A percentile compares a stretch with the other conserved stretches of the same genome.
Conservation (phyloP, 2,329 filamentous ascomycete species). For the Penicillium glabrum region DNA sequence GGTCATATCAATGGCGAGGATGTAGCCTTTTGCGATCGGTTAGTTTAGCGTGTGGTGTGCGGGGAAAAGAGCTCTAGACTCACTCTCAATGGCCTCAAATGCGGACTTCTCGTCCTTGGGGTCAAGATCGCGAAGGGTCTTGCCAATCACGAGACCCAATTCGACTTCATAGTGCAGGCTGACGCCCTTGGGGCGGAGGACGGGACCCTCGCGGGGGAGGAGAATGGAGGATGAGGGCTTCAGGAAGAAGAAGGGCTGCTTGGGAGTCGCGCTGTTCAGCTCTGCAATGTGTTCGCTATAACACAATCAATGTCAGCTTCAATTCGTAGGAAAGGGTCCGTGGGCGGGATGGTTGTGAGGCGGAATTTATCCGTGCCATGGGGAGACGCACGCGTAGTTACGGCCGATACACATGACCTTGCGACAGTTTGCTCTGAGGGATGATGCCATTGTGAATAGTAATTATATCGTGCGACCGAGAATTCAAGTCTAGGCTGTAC, state of each 20-base stretch:
- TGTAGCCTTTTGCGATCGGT: slow-evolving; percentile 58
- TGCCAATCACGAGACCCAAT: slow-evolving; percentile 84
- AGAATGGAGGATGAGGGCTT: slow-evolving; percentile 90
- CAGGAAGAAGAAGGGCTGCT: slow-evolving; percentile 98
- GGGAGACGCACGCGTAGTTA: slow-evolving; percentile 79
- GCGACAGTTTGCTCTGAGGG: slow-evolving; percentile 54
- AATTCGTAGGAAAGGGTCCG: background rate
- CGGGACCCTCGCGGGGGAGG: slow-evolving; percentile 72
- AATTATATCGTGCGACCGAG: slow-evolving; percentile 17
- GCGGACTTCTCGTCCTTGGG: slow-evolving; percentile 73
- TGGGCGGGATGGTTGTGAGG: background rate
- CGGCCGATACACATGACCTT: slow-evolving; percentile 93
- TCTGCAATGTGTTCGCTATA: slow-evolving; percentile 86
- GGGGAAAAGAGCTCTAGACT: slow-evolving; percentile 7
- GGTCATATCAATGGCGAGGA: slow-evolving; percentile 95
- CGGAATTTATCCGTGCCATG: background rate
- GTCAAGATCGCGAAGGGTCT: slow-evolving; percentile 72
- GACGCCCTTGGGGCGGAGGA: slow-evolving; percentile 79
- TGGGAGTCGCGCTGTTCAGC: slow-evolving; percentile 81
- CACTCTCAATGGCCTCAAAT: slow-evolving; percentile 77
- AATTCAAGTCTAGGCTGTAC: background rate
- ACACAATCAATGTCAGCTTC: slow-evolving; percentile 2
- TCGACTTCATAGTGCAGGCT: slow-evolving; percentile 94
- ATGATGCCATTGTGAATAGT: slow-evolving; percentile 45
- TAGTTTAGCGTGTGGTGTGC: background rate